Evolutionary conservation across 495 filamentous ascomycete species (phyloP), one percentile per base, ranked within the genome.

Genomic region (Podospora sp.): DNA sequence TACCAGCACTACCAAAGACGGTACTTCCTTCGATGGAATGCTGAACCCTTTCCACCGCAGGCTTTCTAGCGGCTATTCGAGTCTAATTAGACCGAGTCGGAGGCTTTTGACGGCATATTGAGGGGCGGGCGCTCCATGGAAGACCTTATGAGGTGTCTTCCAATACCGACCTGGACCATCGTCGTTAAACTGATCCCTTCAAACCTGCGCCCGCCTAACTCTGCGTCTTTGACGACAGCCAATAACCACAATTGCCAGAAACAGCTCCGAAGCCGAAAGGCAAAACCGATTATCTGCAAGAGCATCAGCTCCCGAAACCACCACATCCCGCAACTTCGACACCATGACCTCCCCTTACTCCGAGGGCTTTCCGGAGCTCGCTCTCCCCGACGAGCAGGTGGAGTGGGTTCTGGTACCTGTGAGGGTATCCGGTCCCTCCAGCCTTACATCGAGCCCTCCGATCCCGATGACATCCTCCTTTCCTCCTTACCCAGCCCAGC

Each of bases 111-210:
- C 26, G 7, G 56, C 26, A 26, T 59, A 26, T 29, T 57, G 25
- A 24, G 24, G 24, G 25, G 53, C 53, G 53, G 53, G 53, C 53
- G 53, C 53, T 26, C 24, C 53, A 3, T 57, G 53, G 53, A 57
- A 26, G 53, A n/a, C n/a, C 24, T 26, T 4, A n/a, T 6, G 21
- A 24, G 11, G 9, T 6, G 26, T 29, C 40, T 14, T 12, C 9
- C 56, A 22, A 3, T 6, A 22, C 56, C 52, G 56, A 59, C 56
- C 56, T 59, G 56, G 56, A 33, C 9, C 26, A 29, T 29, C 18
- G 56, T 59, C 56, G 56, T 59, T 59, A 59, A 59, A 59, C 56
- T 59, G 26, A 33, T 59, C 56, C 56, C 6, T 59, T 29, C 14
- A 22, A 59, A 59, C 56, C 56, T 59, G 56, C 25, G 25, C 24